Percentiles rank a stretch among this genome's conserved stretches.
Evolutionary conservation across 108 stramenopile species (phyloP).

Genomic region (Fistulifera pelliculosa): DNA sequence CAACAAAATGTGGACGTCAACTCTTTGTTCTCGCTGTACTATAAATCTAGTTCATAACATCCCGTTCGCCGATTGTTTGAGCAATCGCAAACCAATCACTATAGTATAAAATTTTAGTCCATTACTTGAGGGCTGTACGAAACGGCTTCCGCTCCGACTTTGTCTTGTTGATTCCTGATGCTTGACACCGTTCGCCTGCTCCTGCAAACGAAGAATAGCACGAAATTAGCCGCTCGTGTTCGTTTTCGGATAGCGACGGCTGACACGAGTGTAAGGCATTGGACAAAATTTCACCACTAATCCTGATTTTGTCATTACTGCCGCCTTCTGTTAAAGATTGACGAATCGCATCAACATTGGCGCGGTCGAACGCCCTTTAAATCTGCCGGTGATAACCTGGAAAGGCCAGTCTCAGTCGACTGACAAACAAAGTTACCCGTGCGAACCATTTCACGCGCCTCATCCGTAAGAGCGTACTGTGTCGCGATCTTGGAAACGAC

Average conservation of each 20-base stretch:
- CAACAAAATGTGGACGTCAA: too few species aligned
- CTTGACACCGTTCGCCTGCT: too few species aligned
- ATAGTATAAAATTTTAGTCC: too few species aligned
- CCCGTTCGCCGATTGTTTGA: too few species aligned
- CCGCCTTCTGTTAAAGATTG: constrained; percentile 2
- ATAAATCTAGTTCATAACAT: too few species aligned
- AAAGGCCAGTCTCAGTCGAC: constrained; percentile 1
- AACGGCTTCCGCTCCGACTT: too few species aligned
- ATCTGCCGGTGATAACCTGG: constrained; percentile 59
- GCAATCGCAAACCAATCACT: too few species aligned
- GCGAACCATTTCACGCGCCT: constrained; percentile 14
- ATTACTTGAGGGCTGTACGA: too few species aligned
- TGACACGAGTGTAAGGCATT: background rate
- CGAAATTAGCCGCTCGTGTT: background rate
- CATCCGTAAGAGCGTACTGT: constrained; percentile 36
- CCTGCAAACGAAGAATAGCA: background rate
- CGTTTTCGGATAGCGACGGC: background rate
- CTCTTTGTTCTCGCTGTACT: too few species aligned
- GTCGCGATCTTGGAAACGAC: constrained; percentile 37
- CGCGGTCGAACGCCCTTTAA: constrained; percentile 72
- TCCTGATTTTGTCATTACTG: background rate
- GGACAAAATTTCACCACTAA: background rate
- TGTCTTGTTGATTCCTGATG: too few species aligned
- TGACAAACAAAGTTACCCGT: constrained; percentile 20
- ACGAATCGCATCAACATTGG: constrained; percentile 67